Percentiles rank a stretch among this genome's conserved stretches.
phyloP scores from a whole-genome alignment of 805 yeast genomes.

The Wickerhamomyces rabaulensis region DNA sequence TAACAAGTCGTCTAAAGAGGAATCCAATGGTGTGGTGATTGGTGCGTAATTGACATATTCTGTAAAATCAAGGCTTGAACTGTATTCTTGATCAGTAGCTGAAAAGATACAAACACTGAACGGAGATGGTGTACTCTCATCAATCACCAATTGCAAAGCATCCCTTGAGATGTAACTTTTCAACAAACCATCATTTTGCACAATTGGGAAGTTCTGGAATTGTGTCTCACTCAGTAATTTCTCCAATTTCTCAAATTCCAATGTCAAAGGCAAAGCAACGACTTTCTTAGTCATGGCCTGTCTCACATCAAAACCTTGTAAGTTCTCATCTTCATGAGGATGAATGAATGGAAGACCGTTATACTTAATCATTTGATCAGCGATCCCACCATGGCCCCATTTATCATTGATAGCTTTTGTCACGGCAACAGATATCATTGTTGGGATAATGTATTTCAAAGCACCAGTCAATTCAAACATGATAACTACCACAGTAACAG shows the following conservation, averaged over 20 bases:
- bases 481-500: slow-evolving; percentile 88
- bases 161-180: slow-evolving; percentile 42
- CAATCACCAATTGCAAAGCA: slow-evolving; percentile 31
- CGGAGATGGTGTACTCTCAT: slow-evolving; percentile 24
- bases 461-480: slow-evolving; percentile 98
- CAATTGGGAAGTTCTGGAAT: slow-evolving; percentile 51
- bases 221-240: slow-evolving; percentile 28
- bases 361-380: slow-evolving; percentile 88
- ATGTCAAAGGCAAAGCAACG: slow-evolving; percentile 34
- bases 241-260: slow-evolving; percentile 31
- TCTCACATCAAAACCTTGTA: slow-evolving; percentile 40
- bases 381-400: slow-evolving; percentile 82
- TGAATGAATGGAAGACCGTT: slow-evolving; percentile 85
- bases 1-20: slow-evolving; percentile 55
- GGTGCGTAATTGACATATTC: slow-evolving; percentile 51
- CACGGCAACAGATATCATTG: slow-evolving; percentile 91
- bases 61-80: slow-evolving; percentile 19
- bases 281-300: slow-evolving; percentile 58
- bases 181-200: slow-evolving; percentile 37
- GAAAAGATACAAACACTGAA: not conserved
- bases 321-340: slow-evolving; percentile 60
- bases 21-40: slow-evolving; percentile 45
- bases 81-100: slow-evolving; percentile 6
- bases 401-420: slow-evolving; percentile 75
- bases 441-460: slow-evolving; percentile 81